These are phyloP conservation scores for Podospora pseudocomata DNA, from an alignment of 495 filamentous ascomycete genomes.

Conservation along the genomic window DNA sequence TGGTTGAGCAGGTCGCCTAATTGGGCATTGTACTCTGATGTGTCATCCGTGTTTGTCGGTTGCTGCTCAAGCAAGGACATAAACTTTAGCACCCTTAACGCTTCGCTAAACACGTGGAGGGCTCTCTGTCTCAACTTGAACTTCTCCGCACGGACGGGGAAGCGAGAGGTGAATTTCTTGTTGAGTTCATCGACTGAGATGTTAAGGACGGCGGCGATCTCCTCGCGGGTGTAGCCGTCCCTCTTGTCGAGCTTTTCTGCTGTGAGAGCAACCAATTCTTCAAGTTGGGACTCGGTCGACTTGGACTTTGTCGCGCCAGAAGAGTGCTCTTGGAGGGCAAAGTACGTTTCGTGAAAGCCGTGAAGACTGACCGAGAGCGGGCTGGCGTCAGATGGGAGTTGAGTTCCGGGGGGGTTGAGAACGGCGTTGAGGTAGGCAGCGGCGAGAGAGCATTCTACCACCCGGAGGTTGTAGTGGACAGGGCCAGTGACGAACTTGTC, in stretches of 20 bases:
- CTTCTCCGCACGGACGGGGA: constrained; percentile 81
- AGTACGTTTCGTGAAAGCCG: constrained; percentile 80
- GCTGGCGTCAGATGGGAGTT: constrained; percentile 71
- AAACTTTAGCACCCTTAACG: constrained; percentile 80
- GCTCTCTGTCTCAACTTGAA: constrained; percentile 87
- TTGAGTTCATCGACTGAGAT: constrained; percentile 69
- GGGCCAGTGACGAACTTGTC: constrained; percentile 94
- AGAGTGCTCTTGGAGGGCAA: constrained; percentile 54
- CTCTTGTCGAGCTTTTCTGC: constrained; percentile 63
- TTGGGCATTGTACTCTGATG: constrained; percentile 58
- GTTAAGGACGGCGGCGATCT: constrained; percentile 71
- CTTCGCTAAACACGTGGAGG: constrained; percentile 85
- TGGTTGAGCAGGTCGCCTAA: constrained; percentile 86
- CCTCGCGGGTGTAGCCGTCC: constrained; percentile 82
- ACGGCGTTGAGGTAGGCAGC: constrained; percentile 59
- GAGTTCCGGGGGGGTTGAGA: constrained; percentile 54
- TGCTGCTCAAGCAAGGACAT: constrained; percentile 59
- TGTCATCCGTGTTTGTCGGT: constrained; percentile 40
- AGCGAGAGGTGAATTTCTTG: constrained; percentile 69
- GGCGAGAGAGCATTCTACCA: constrained; percentile 91
- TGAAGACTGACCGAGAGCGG: constrained; percentile 81
- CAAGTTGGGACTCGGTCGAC: constrained; percentile 50
- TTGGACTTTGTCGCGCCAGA: constrained; percentile 27
- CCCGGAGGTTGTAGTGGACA: constrained; percentile 91
- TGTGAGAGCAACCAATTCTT: constrained; percentile 61